Evolutionary conservation across 2,329 filamentous ascomycete genomes (phyloP), one percentile per base, ranked within the genome.

Genomic region (Penicillium sclerotigenum): DNA sequence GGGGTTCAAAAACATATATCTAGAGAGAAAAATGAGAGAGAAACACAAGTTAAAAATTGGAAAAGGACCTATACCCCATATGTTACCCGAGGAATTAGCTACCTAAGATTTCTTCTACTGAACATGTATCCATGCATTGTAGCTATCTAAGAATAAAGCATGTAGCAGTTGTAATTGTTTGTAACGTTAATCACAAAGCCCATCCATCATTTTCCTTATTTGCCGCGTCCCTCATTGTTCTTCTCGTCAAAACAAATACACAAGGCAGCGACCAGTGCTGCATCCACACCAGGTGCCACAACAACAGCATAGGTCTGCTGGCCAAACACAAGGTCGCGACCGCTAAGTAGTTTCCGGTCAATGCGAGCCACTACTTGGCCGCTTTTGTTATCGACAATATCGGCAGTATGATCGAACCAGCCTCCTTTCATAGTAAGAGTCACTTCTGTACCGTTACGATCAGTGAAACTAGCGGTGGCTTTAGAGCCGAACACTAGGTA

Each of bases 241-340:
- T 81, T 81, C 78, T 89, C 86, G 60, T 89, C 87, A 57, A 89
- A 73, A 58, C 82, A 85, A 50, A 90, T 84, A 66, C 85, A 89
- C 65, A 89, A 75, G 11, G 86, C 87, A 0, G 79, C 83, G 61
- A 89, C 81, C 45, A 89, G 66, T 4, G 84, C 81, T 71, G 87
- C 79, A 65, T 90, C 87, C 7, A 88, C 83, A 16, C 82, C 82
- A 0, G 86, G 84, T 1, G 85, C 85, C 6, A 89, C 79, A 0
- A 78, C 79, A 5, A 90, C 78, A 1, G 78, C 81, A 61, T 90
- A 90, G 4, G 85, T 87, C 73, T 89, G 85, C 73, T 86, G 80
- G 10, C 79, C 82, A 38, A 80, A 81, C 24, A 87, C 68, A 2
- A 87, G 66, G 63, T 88, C 80, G 31, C 83, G 75, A 33, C 75